phyloP scores from a whole-genome alignment of 768 basidiomycete species.

The Tricholomella constricta region DNA sequence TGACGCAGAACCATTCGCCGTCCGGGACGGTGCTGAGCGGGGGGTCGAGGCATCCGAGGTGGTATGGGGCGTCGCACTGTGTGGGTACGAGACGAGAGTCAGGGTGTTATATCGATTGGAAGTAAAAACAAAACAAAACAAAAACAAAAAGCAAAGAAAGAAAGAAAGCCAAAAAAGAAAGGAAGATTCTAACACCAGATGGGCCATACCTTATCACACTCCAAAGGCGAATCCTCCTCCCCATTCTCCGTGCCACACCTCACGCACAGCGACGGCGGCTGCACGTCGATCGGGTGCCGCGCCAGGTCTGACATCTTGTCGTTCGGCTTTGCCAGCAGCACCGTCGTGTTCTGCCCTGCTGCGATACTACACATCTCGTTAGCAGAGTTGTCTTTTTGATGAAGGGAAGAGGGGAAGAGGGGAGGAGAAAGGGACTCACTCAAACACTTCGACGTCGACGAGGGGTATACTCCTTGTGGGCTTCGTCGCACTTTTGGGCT shows the following conservation, averaged over 20 bases:
- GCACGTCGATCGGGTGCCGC: conserved; percentile 76
- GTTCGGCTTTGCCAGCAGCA: conserved; percentile 78
- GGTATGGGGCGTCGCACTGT: conserved; percentile 90
- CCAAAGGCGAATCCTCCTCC: conserved; percentile 73
- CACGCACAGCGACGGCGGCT: conserved; percentile 67
- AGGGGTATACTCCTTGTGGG: conserved; percentile 73
- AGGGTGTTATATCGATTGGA: background rate
- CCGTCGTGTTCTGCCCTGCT: conserved; percentile 83
- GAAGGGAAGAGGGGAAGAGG: background rate
- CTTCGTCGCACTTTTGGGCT: conserved; percentile 87
- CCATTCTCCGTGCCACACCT: conserved; percentile 71
- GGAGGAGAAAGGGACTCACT: conserved; percentile 43
- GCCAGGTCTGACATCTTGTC: conserved; percentile 77
- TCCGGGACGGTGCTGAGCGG: conserved; percentile 78
- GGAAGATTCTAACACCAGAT: too few species aligned
- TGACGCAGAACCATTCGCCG: conserved; percentile 91
- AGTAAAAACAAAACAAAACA: conserved; percentile 9
- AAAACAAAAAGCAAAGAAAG: background rate
- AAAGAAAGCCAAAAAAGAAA: too few species aligned
- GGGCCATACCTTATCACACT: conserved; percentile 81
- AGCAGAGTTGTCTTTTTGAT: conserved; percentile 5
- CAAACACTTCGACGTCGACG: conserved; percentile 75
- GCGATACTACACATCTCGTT: conserved; percentile 62
- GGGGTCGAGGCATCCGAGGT: conserved; percentile 78
- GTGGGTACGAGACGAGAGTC: background rate